Evolutionary conservation across 805 yeast species (phyloP).

Genomic region (Saccharomycopsis capsularis): DNA sequence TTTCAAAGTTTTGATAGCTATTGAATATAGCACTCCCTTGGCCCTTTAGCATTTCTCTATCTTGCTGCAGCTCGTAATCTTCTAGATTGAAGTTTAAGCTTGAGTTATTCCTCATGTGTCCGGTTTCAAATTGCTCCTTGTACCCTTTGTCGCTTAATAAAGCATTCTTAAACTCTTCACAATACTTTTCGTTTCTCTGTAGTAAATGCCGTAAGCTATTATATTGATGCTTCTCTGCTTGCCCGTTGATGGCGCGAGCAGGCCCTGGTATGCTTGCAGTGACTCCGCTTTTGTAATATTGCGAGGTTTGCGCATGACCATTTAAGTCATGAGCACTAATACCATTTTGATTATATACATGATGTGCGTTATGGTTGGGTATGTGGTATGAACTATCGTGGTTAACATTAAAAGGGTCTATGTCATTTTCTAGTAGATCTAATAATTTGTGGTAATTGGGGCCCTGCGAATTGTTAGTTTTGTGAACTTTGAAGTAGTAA

Average conservation of each 20-base stretch:
- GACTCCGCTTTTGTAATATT: too few relatives aligned
- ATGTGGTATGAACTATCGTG: too few relatives aligned
- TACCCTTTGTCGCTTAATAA: constrained; percentile 19
- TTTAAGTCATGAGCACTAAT: background rate
- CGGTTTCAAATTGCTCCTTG: constrained; percentile 16
- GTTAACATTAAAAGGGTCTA: constrained; percentile 3
- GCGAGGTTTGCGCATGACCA: too few relatives aligned
- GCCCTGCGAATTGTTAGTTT: background rate
- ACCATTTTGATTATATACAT: too few relatives aligned
- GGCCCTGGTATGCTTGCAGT: too few relatives aligned
- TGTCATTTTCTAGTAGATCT: constrained; percentile 7
- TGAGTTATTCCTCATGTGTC: constrained; percentile 16
- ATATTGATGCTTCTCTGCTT: constrained; percentile 16
- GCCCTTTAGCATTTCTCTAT: background rate
- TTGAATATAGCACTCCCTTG: constrained; percentile 14
- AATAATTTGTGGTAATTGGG: constrained; percentile 16
- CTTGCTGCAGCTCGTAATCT: constrained; percentile 3
- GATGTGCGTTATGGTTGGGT: background rate
- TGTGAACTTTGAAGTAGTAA: constrained; percentile 3
- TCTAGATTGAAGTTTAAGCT: constrained; percentile 16
- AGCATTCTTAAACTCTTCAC: constrained; percentile 13
- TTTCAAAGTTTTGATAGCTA: constrained; percentile 13
- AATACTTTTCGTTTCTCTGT: constrained; percentile 11
- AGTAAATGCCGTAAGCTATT: constrained; percentile 14
- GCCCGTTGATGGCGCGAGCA: background rate